Conservation (phyloP, 805 yeast genomes). For the Cyberlindnera amylophila region DNA sequence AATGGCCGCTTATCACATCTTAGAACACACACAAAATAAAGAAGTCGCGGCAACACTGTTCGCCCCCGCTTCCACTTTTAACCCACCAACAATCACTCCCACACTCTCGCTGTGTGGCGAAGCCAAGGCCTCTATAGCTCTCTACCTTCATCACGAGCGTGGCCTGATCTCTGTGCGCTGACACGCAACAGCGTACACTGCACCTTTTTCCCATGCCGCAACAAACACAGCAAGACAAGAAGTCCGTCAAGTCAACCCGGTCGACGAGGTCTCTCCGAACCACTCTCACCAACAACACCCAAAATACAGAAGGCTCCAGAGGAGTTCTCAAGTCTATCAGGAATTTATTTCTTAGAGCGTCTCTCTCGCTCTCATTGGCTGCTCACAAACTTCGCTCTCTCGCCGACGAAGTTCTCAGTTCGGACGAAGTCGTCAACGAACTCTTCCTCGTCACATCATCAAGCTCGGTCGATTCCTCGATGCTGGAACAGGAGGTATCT, state of each 20-base stretch:
- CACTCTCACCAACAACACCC: background rate
- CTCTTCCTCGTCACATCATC: constrained; percentile 42
- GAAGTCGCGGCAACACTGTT: no score
- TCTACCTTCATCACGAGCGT: background rate
- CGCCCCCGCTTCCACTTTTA: no score
- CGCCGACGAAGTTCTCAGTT: constrained; percentile 45
- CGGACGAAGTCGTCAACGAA: constrained; percentile 48
- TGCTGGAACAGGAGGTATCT: constrained; percentile 25
- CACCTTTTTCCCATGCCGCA: no score
- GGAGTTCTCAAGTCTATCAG: constrained; percentile 22
- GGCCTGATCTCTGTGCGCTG: background rate
- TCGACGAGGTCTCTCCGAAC: constrained; percentile 11
- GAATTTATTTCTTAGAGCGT: constrained; percentile 35
- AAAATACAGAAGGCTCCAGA: background rate
- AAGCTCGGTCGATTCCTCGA: constrained; percentile 27
- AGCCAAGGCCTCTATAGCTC: no score
- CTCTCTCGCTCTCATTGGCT: constrained; percentile 36
- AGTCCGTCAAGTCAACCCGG: constrained; percentile 7
- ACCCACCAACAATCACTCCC: no score
- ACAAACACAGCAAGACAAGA: constrained; percentile 4
- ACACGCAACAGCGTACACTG: no score
- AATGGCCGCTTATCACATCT: no score
- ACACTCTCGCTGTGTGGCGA: no score
- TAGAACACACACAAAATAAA: no score
- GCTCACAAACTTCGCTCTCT: constrained; percentile 35